Percentiles rank a stretch among this genome's conserved stretches.
phyloP scores from a whole-genome alignment of 1,284 basidiomycete genomes.

The Tetrapyrgos nigripes region DNA sequence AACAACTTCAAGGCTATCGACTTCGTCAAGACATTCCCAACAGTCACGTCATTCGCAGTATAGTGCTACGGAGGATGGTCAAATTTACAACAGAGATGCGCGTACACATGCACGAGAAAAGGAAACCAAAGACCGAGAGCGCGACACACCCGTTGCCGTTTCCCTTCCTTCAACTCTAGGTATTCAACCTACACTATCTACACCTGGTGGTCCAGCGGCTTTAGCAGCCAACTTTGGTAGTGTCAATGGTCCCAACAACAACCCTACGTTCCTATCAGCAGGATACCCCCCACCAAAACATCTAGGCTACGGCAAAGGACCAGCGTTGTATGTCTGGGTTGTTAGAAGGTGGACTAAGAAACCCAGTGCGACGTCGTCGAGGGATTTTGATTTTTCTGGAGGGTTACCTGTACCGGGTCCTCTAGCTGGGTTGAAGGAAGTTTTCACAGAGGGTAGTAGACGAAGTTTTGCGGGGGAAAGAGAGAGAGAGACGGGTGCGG shows the following conservation, averaged over 20 bases:
- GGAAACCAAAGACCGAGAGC: too few species aligned
- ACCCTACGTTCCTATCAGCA: conserved; percentile 21
- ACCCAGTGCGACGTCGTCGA: neutral
- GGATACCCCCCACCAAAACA: conserved; percentile 25
- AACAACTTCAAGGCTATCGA: neutral
- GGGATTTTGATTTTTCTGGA: too few species aligned
- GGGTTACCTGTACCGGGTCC: too few species aligned
- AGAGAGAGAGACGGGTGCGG: conserved; percentile 16
- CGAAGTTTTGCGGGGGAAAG: too few species aligned
- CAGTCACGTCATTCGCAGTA: neutral
- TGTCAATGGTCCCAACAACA: neutral
- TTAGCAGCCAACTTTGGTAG: neutral
- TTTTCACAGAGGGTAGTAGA: too few species aligned
- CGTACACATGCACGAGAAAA: too few species aligned
- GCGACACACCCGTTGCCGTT: too few species aligned
- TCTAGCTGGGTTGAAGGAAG: conserved; percentile 40
- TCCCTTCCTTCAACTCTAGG: conserved; percentile 22
- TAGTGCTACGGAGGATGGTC: neutral
- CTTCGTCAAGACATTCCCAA: neutral
- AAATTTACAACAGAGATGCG: too few species aligned
- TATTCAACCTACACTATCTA: conserved; percentile 20
- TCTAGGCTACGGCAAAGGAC: conserved; percentile 32
- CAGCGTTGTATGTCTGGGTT: conserved; percentile 80
- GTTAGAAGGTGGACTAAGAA: conserved; percentile 83
- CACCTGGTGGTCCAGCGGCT: conserved; percentile 16